Evolutionary conservation across 1,139 yeast genomes (phyloP), one percentile per base, ranked within the genome.

Genomic region (Candida glucosophila): DNA sequence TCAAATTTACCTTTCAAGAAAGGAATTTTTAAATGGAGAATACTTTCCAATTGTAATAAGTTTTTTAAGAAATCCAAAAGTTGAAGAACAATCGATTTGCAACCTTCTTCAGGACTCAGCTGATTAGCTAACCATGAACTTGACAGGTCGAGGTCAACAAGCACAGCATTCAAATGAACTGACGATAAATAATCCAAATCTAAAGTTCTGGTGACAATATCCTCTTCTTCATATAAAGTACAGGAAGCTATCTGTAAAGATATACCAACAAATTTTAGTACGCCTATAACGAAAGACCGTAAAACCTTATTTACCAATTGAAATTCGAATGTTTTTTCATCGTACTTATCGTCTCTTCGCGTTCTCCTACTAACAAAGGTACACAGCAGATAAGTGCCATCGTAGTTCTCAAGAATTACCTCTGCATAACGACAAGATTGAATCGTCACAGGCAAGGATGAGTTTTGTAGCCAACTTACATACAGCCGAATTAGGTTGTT

Each of bases 211-310:
- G 80, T 72, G 29, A 76, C 75, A 26, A 80, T 52, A 47, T 80
- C 92, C 42, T 80, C 92, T 40, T 80, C 90, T 39, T 79, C 88
- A 38, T 73, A 75, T 11, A 80, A 55, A 5, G 75, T 78, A n/a
- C 75, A 77, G 11, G 64, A 55, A 1, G 77, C 73, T 19, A 77
- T 49, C 6, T 52, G 47, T 3, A 68, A 42, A 5, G 67, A 58
- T 25, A 69, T 56, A 12, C 72, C 72, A 5, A 73, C 64, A 39
- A 73, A 65, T 32, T 67, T 69, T 24, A 72, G 50, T 6, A 75
- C 39, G 2, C 77, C 81, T 15, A 71, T 38, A 5, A 67, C 48
- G 31, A 61, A 66, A 13, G 64, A 52, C 29, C 64, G 54, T 25
- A 76, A 54, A 1, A 72, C 71, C 22, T 52, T 51, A 36, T 73